These are phyloP conservation scores for Fusarium haematococcum DNA, from an alignment of 2,329 filamentous ascomycete species.

Conservation along the genomic window DNA sequence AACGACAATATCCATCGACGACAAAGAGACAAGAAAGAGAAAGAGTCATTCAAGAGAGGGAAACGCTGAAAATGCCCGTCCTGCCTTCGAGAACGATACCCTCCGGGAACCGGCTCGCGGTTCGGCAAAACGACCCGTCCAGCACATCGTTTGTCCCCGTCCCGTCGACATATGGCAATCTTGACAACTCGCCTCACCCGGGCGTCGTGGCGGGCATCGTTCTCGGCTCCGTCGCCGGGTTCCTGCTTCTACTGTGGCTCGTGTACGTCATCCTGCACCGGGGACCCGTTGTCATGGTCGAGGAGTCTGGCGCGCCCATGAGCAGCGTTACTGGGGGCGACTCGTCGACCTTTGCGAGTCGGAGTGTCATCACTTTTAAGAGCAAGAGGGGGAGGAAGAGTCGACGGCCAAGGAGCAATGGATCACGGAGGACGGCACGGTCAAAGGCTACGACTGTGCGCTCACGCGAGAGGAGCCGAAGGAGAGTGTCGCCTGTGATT, in stretches of 20 bases:
- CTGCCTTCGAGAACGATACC: slow-evolving; percentile 30
- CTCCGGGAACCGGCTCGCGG: slow-evolving; percentile 27
- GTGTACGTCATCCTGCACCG: slow-evolving; percentile 63
- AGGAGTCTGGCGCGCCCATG: slow-evolving; percentile 32
- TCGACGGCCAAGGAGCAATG: slow-evolving; percentile 23
- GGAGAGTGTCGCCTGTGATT: slow-evolving; percentile 36
- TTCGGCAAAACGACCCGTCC: slow-evolving; percentile 36
- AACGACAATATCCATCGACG: neutral
- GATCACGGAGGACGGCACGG: slow-evolving; percentile 31
- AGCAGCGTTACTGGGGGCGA: slow-evolving; percentile 37
- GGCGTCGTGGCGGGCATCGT: slow-evolving; percentile 59
- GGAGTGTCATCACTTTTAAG: slow-evolving; percentile 32
- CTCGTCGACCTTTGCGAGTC: slow-evolving; percentile 34
- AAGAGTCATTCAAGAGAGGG: neutral
- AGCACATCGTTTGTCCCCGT: slow-evolving; percentile 46
- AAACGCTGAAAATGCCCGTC: slow-evolving; percentile 22
- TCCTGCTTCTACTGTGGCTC: slow-evolving; percentile 65
- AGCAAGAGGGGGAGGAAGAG: slow-evolving; percentile 33
- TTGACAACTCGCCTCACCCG: slow-evolving; percentile 55
- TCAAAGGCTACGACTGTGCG: slow-evolving; percentile 39
- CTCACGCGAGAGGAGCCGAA: slow-evolving; percentile 33
- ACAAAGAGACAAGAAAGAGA: neutral
- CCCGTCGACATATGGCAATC: slow-evolving; percentile 51
- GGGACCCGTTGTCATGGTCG: slow-evolving; percentile 49
- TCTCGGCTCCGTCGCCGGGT: slow-evolving; percentile 60